Conservation (phyloP, 345 rosid species). For the Geranium brycei region DNA sequence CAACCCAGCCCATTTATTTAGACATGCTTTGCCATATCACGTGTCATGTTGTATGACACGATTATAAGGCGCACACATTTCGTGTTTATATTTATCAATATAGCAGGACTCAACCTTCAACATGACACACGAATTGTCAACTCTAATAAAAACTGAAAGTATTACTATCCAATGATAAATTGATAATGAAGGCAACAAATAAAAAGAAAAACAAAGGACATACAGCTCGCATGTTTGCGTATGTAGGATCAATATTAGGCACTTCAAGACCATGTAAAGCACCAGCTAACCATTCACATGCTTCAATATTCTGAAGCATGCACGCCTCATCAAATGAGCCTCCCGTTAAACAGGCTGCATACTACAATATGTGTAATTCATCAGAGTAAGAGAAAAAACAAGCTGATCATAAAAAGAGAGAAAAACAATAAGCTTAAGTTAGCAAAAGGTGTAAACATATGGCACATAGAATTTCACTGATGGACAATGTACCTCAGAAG, state of each 20-base stretch:
- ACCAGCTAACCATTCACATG: conserved; percentile 95
- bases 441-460: not conserved
- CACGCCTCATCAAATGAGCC: conserved; percentile 88
- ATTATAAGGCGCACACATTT: too few species aligned
- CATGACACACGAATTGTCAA: too few species aligned
- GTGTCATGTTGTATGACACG: too few species aligned
- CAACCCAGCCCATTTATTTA: too few species aligned
- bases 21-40: too few species aligned
- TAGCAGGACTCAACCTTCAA: too few species aligned
- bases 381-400: conserved; percentile 8
- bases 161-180: too few species aligned
- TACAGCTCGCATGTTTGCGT: conserved; percentile 89
- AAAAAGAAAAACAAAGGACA: conserved; percentile 15
- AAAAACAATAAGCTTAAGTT: not conserved
- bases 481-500: conserved; percentile 55
- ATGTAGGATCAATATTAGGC: conserved; percentile 70
- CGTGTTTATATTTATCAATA: too few species aligned
- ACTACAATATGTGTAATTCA: conserved; percentile 34
- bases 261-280: conserved; percentile 68
- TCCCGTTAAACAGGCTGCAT: conserved; percentile 75
- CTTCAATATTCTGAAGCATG: conserved; percentile 89
- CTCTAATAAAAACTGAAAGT: too few species aligned
- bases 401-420: too few species aligned
- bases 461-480: not conserved
- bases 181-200: not conserved